Percentiles rank a stretch among this genome's conserved stretches.
phyloP scores from a whole-genome alignment of 768 basidiomycete genomes.

The Phlebiopsis flavidoalba region DNA sequence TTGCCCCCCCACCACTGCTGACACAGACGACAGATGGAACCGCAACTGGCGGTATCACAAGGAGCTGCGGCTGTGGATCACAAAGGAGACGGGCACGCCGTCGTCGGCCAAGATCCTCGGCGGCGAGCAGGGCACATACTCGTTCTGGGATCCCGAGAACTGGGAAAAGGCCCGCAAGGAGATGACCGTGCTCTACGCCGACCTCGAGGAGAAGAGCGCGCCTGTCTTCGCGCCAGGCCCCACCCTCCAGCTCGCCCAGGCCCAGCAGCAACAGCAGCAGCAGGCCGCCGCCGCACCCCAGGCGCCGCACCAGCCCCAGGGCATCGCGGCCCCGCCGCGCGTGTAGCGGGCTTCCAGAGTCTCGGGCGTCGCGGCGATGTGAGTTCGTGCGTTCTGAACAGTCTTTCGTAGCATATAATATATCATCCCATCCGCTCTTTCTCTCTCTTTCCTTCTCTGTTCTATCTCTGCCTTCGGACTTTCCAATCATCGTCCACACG shows the following conservation, averaged over 20 bases:
- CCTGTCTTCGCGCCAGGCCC: constrained; percentile 53
- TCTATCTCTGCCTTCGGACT: constrained; percentile 2
- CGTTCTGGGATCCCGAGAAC: constrained; percentile 83
- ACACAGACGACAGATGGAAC: constrained; percentile 57
- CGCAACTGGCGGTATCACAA: constrained; percentile 98
- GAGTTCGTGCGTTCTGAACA: constrained; percentile 14
- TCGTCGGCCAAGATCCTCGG: constrained; percentile 74
- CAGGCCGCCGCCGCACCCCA: neutral
- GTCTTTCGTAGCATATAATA: constrained; percentile 2
- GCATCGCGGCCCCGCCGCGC: constrained; percentile 4
- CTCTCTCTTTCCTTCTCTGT: too few species aligned
- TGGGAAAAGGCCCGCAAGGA: constrained; percentile 76
- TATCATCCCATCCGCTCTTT: neutral
- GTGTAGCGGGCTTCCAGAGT: constrained; percentile 37
- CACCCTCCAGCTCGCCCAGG: constrained; percentile 17
- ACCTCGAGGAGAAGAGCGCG: constrained; percentile 67
- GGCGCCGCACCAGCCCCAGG: constrained; percentile 23
- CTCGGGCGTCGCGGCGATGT: constrained; percentile 50
- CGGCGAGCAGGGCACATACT: constrained; percentile 85
- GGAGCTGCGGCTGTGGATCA: constrained; percentile 78
- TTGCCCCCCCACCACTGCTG: neutral
- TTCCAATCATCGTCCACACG: neutral
- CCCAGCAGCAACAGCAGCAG: constrained; percentile 1
- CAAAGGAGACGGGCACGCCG: constrained; percentile 78
- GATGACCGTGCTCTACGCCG: constrained; percentile 68